Base-by-base conservation (phyloP, 2,329 filamentous ascomycete genomes). In the Xylaria sp. region DNA sequence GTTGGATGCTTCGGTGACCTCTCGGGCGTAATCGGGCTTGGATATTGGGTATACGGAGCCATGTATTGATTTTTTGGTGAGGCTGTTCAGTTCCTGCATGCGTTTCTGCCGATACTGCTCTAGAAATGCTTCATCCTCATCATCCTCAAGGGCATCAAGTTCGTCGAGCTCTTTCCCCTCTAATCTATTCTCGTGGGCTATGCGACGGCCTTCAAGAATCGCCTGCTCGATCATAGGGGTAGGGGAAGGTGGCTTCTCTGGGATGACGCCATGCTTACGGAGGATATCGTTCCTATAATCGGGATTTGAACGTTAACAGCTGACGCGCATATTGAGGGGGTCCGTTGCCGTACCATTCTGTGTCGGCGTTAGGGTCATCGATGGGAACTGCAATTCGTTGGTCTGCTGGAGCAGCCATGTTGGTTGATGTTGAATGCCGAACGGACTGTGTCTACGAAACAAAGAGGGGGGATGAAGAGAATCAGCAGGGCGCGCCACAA, bases 151-250 rank as follows among this genome's bases (percentile, higher is more conserved):
- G 70, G 93, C 94, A 70, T 93, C 91, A 2, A 99, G 84, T 77
- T 98, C 95, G 72, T 97, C 93, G 0, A 99, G 81, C 70, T 97
- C 93, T 75, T 97, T 98, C 68, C 93, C 92, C 76, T 98, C 93
- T 1, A 99, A 81, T 54, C 95, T 83, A 75, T 97, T 97, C 74
- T 97, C 94, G 72, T 98, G 89, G 27, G 93, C 93, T 64, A 96
- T 83, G 70, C 88, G 83, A 60, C 91, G 87, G 11, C 91, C 95
- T 79, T 97, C 91, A 19, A 90, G 77, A 47, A 99, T 86, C 3
- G 95, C 95, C 81, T 98, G 94, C 79, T 99, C 90, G 71, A 99
- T 97, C 80, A 97, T 89, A 6, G 93, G 93, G 2, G 95, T 97
- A 2, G 95, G 95, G 46, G 94, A 97, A 3, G 93, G 93, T 0